These are phyloP conservation scores for Arabis hirsuta DNA, from an alignment of 345 rosid genomes.

Conservation along the genomic window DNA sequence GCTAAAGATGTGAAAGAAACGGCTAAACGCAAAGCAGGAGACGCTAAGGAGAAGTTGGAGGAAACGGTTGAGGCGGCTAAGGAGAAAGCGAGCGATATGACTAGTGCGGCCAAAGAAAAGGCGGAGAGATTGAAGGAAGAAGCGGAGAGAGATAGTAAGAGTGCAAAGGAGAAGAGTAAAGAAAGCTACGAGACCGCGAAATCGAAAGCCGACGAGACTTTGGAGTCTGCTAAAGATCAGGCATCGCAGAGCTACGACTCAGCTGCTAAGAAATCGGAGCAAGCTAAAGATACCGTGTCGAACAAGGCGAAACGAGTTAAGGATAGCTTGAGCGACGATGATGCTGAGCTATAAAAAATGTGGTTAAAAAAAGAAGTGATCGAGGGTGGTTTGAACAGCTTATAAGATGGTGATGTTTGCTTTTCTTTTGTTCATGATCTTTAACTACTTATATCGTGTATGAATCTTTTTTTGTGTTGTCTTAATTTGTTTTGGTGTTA, in stretches of 20 bases:
- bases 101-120: constrained; percentile 41
- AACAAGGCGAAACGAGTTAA: constrained; percentile 40
- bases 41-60: constrained; percentile 36
- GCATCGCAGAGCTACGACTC: constrained; percentile 36
- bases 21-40: constrained; percentile 37
- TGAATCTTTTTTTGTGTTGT: not conserved
- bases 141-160: constrained; percentile 31
- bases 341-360: constrained; percentile 38
- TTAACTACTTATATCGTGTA: constrained; percentile 12
- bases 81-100: constrained; percentile 41
- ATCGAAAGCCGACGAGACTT: constrained; percentile 34
- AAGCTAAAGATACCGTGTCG: constrained; percentile 39
- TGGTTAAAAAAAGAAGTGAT: not conserved
- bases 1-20: constrained; percentile 38
- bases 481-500: not conserved
- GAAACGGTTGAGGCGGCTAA: constrained; percentile 36
- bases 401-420: constrained; percentile 12
- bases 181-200: constrained; percentile 38
- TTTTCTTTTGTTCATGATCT: not conserved
- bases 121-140: constrained; percentile 38
- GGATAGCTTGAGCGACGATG: constrained; percentile 36
- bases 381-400: not conserved
- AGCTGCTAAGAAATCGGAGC: constrained; percentile 36
- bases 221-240: constrained; percentile 41
- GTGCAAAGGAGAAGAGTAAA: constrained; percentile 34